phyloP scores from a whole-genome alignment of 2,329 filamentous ascomycete genomes.

The Neonectria ditissima region DNA sequence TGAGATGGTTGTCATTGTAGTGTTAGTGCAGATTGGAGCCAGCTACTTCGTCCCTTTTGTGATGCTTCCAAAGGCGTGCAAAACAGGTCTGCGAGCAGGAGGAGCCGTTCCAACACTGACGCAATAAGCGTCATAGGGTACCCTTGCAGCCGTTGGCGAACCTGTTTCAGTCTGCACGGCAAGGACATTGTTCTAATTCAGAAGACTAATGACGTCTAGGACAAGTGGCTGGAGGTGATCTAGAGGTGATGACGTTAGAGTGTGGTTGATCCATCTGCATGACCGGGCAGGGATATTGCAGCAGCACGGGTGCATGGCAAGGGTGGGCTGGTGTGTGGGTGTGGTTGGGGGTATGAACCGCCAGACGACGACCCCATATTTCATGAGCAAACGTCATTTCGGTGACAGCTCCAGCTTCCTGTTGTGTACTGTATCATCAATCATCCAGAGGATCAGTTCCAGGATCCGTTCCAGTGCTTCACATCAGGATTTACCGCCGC shows the following conservation, averaged over 20 bases:
- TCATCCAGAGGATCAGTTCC: background rate
- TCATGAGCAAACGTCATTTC: constrained; percentile 37
- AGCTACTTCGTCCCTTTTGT: constrained; percentile 37
- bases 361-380: constrained; percentile 17
- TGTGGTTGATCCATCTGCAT: constrained; percentile 8
- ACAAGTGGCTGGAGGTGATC: constrained; percentile 4
- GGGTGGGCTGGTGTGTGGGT: constrained; percentile 5
- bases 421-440: constrained; percentile 1
- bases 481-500: background rate
- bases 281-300: constrained; percentile 17
- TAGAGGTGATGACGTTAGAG: constrained; percentile 8
- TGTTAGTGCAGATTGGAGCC: constrained; percentile 1
- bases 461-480: no score
- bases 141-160: constrained; percentile 29
- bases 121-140: constrained; percentile 43
- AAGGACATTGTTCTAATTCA: constrained; percentile 8
- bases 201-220: constrained; percentile 29
- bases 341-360: constrained; percentile 3
- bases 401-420: background rate
- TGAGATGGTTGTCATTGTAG: background rate
- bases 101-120: constrained; percentile 35
- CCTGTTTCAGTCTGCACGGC: constrained; percentile 38
- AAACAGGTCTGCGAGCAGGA: constrained; percentile 40
- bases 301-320: background rate
- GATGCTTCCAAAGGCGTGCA: constrained; percentile 30